Percentiles rank a stretch among this genome's conserved stretches.
phyloP scores from a whole-genome alignment of 148 eudicot species.

The Amaranthus palmeri region DNA sequence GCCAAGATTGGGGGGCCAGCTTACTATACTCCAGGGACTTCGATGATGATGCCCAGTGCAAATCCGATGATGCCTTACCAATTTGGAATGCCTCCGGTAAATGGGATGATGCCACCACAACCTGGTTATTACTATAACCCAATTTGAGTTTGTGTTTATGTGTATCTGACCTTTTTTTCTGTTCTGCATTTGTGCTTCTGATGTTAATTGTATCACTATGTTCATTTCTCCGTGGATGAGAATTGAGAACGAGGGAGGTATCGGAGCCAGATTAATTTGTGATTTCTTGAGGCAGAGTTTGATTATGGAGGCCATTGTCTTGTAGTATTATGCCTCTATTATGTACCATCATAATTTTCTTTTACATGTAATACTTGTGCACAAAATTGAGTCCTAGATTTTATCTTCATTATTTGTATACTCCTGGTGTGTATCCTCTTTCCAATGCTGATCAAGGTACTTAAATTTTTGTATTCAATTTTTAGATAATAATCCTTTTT shows the following conservation, averaged over 20 bases:
- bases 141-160: conserved; percentile 28
- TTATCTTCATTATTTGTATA: conserved; percentile 22
- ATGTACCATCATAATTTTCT: conserved; percentile 22
- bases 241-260: conserved; percentile 1
- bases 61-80: conserved; percentile 39
- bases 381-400: background rate
- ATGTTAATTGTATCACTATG: conserved; percentile 17
- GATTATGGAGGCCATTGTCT: conserved; percentile 6
- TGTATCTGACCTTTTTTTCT: conserved; percentile 18
- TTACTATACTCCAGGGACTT: conserved; percentile 45
- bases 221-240: background rate
- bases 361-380: conserved; percentile 21
- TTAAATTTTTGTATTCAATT: background rate
- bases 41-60: conserved; percentile 36
- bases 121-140: conserved; percentile 66
- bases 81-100: conserved; percentile 70
- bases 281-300: conserved; percentile 1
- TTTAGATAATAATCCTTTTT: no score
- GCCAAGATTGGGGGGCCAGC: conserved; percentile 51
- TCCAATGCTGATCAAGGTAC: background rate
- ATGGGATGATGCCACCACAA: conserved; percentile 55
- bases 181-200: conserved; percentile 3
- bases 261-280: background rate
- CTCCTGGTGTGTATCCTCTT: conserved; percentile 32
- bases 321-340: conserved; percentile 24